Evolutionary conservation across 2,329 filamentous ascomycete genomes (phyloP).

Genomic region (Geosmithia morbida): DNA sequence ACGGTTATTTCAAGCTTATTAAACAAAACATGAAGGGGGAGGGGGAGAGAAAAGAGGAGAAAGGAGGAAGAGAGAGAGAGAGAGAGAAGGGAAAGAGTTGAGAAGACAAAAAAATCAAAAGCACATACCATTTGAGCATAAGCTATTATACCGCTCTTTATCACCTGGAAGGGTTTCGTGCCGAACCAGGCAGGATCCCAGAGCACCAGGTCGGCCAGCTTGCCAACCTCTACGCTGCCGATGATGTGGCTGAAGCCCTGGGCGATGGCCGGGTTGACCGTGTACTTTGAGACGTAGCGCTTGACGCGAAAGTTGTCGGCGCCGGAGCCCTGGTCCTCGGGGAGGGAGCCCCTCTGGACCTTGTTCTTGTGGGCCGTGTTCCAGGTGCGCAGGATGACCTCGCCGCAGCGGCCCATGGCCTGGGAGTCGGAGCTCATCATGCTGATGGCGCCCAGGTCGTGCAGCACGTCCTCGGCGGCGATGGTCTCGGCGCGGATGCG

Average conservation of each 20-base stretch:
- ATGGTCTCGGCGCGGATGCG: constrained; percentile 94
- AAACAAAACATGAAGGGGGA: background rate
- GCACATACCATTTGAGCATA: constrained; percentile 64
- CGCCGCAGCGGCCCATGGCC: constrained; percentile 91
- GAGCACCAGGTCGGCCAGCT: constrained; percentile 76
- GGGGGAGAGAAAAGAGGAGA: background rate
- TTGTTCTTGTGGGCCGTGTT: constrained; percentile 98
- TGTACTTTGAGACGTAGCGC: constrained; percentile 90
- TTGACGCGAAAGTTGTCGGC: constrained; percentile 90
- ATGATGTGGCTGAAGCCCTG: constrained; percentile 84
- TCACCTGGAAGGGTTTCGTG: constrained; percentile 64
- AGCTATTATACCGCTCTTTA: constrained; percentile 81
- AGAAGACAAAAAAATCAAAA: background rate
- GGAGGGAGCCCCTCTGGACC: constrained; percentile 59
- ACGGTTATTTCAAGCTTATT: too few relatives aligned
- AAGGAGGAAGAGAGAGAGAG: too few relatives aligned
- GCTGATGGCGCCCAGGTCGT: constrained; percentile 86
- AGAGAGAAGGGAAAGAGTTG: too few relatives aligned
- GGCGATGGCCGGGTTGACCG: constrained; percentile 81
- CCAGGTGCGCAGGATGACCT: constrained; percentile 88
- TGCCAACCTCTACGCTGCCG: constrained; percentile 77
- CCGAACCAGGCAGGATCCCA: constrained; percentile 83
- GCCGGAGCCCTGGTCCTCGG: constrained; percentile 63
- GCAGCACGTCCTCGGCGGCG: constrained; percentile 88
- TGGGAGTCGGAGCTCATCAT: constrained; percentile 97